Percentiles rank a stretch among this genome's conserved stretches.
These are phyloP conservation scores for Salix udensis DNA, from an alignment of 345 rosid species.

Conservation along the genomic window DNA sequence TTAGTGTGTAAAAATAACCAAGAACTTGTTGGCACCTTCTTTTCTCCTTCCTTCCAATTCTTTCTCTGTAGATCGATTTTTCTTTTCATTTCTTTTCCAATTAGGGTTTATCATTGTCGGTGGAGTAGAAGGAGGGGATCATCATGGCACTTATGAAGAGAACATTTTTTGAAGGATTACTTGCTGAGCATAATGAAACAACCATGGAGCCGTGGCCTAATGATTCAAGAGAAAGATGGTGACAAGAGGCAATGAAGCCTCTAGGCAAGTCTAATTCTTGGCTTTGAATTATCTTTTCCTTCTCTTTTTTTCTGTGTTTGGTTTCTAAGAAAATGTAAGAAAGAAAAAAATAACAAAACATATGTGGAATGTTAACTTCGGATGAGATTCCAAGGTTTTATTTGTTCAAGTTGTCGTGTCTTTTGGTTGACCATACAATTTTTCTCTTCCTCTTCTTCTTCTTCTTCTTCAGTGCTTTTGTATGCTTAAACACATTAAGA, in stretches of 20 bases:
- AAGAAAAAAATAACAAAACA: constrained; percentile 7
- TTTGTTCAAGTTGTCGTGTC: neutral
- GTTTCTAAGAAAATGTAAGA: constrained; percentile 35
- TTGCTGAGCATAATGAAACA: neutral
- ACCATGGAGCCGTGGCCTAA: constrained; percentile 22
- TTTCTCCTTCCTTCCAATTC: neutral
- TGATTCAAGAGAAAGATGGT: neutral
- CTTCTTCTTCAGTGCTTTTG: neutral
- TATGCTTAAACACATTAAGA: constrained; percentile 2
- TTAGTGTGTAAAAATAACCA: constrained; percentile 2
- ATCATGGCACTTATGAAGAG: constrained; percentile 3
- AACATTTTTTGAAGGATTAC: neutral
- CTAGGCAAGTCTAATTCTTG: constrained; percentile 73
- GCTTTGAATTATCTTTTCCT: constrained; percentile 30
- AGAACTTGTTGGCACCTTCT: constrained; percentile 1
- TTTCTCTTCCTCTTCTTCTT: neutral
- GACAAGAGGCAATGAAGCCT: constrained; percentile 29
- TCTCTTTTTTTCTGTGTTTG: constrained; percentile 17
- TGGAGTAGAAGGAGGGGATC: neutral
- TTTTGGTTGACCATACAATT: constrained; percentile 13
- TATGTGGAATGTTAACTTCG: neutral
- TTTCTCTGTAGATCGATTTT: neutral
- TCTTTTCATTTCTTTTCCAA: neutral
- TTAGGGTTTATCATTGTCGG: neutral
- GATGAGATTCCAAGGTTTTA: constrained; percentile 12